phyloP scores from a whole-genome alignment of 2,329 filamentous ascomycete species.

The Nemania bipapillata region DNA sequence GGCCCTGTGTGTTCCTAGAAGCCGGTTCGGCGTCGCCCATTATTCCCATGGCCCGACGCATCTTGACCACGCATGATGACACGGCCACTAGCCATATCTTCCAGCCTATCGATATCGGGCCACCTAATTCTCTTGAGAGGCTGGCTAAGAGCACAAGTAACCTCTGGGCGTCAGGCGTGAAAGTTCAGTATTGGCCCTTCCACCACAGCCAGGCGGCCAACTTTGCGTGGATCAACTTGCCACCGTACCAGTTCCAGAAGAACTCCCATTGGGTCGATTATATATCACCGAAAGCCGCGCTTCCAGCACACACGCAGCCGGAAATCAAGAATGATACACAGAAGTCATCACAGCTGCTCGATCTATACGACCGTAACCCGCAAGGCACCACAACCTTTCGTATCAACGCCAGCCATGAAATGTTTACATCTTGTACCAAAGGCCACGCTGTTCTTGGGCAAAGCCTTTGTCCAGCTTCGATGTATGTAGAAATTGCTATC shows the following conservation, averaged over 20 bases:
- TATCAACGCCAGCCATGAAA: not conserved
- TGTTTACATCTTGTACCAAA: not conserved
- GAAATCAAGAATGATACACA: not conserved
- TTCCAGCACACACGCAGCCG: not conserved
- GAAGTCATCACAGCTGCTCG: not conserved
- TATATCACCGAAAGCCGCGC: not conserved
- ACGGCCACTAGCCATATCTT: not conserved
- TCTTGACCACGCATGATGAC: not conserved
- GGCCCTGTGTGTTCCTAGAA: constrained; percentile 49
- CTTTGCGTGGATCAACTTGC: not conserved
- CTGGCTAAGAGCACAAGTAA: not conserved
- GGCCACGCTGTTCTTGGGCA: constrained; percentile 2
- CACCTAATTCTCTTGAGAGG: not conserved
- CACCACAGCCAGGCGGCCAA: not conserved
- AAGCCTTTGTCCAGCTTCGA: constrained; percentile 22
- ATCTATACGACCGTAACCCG: not conserved
- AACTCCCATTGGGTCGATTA: not conserved
- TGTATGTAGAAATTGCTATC: constrained; percentile 30
- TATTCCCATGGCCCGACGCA: constrained; percentile 34
- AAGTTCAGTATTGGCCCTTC: constrained; percentile 9
- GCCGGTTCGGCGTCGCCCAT: constrained; percentile 48
- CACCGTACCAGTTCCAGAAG: not conserved
- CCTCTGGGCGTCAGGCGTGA: not conserved
- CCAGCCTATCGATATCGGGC: not conserved
- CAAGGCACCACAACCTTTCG: not conserved